Percentiles rank a stretch among this genome's conserved stretches.
Conservation (phyloP, 768 basidiomycete genomes). For the Kwoniella heveanensis region DNA sequence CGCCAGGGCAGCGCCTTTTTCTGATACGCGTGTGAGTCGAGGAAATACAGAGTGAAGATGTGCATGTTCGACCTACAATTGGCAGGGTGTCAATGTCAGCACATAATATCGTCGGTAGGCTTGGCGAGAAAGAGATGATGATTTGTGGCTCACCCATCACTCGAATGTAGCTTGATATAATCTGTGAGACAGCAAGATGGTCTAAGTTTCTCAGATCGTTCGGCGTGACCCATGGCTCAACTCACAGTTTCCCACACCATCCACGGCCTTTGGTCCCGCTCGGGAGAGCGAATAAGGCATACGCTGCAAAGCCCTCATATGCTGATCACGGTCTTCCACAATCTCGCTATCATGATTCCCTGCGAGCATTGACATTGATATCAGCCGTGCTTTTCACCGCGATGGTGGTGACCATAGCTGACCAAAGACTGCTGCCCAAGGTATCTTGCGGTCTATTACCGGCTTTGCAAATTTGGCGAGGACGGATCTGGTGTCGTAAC, state of each 20-base stretch:
- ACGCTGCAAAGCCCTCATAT: conserved; percentile 68
- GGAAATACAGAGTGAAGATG: conserved; percentile 84
- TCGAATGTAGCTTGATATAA: conserved; percentile 76
- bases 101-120: too few relatives aligned
- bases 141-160: conserved; percentile 75
- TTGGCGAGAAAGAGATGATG: too few relatives aligned
- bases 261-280: conserved; percentile 76
- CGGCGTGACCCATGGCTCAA: background rate
- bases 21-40: conserved; percentile 72
- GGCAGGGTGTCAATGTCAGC: background rate
- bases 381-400: too few relatives aligned
- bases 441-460: conserved; percentile 72
- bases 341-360: conserved; percentile 76
- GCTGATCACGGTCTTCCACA: conserved; percentile 62
- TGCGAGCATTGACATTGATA: too few relatives aligned
- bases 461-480: conserved; percentile 82
- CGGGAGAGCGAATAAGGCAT: conserved; percentile 84
- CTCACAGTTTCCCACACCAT: conserved; percentile 81
- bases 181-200: conserved; percentile 54
- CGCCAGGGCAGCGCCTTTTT: conserved; percentile 62
- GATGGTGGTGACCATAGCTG: background rate
- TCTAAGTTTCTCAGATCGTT: too few relatives aligned
- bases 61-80: conserved; percentile 74
- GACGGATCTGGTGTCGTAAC: conserved; percentile 85
- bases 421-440: conserved; percentile 88